These are phyloP conservation scores for Ophiostoma sp. DNA, from an alignment of 2,329 filamentous ascomycete species.

Conservation along the genomic window DNA sequence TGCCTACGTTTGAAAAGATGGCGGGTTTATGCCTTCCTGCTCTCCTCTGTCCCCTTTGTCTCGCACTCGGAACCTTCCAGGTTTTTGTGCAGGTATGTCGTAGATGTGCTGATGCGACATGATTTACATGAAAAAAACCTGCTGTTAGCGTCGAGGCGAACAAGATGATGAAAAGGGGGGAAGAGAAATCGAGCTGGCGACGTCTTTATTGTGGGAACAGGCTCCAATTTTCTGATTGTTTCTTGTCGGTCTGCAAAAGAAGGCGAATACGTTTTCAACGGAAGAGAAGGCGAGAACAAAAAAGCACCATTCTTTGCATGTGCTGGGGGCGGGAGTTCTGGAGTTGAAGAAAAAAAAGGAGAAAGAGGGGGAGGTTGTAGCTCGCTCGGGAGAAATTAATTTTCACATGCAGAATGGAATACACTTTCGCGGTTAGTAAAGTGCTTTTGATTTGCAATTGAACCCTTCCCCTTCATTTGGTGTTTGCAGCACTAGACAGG, in stretches of 20 bases:
- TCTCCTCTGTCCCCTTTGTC: background rate
- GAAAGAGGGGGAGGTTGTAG: background rate
- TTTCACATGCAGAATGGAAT: slow-evolving; percentile 10
- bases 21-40: no score
- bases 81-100: background rate
- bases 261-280: background rate
- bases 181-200: background rate
- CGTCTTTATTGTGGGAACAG: background rate
- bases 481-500: background rate
- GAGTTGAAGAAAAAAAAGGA: background rate
- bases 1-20: no score
- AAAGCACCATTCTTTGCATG: background rate
- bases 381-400: background rate
- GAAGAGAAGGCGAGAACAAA: background rate
- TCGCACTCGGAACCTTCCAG: background rate
- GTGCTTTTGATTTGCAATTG: background rate
- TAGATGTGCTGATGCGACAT: background rate
- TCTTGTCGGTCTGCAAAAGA: background rate
- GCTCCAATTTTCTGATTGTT: background rate
- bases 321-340: background rate
- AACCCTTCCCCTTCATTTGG: background rate
- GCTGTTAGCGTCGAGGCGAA: background rate
- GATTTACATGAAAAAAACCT: background rate
- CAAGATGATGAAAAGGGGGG: background rate
- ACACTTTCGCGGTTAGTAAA: no score